Evolutionary conservation across 176 grass and related monocot genomes (phyloP), one percentile per base, ranked within the genome.

Genomic region (Pontederia crassipes): DNA sequence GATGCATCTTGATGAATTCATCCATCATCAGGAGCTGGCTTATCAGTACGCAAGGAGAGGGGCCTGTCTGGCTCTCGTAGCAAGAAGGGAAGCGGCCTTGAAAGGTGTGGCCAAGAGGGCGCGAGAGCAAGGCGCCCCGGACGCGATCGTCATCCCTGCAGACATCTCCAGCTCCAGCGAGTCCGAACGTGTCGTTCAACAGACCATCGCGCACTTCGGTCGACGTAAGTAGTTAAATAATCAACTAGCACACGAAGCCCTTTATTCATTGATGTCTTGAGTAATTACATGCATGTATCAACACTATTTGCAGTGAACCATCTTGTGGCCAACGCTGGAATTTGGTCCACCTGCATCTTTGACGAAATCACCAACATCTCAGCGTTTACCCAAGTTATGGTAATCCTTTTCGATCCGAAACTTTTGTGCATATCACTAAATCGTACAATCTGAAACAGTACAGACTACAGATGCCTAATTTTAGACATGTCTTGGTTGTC

Each of bases 1-100:
- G 10, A 29, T 9, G 10, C 12, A 17, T 8, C 4, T 8, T 11
- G 4, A 47, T 14, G 18, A 0, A 0, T 29, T 54, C 1, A 28
- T 48, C 4, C 48, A 2, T 46, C 0, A 11, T 48, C 66, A 92
- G 89, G 72, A 85, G 46, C 8, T 94, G 8, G 78, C 84, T 8
- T 94, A 94, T 64, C 67, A 88, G 60, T 94, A 88, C 13, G 84
- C 89, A 0, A 9, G 35, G 60, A 85, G 86, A 49, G 68, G 75
- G 27, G 81, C 89, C 2, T 70, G 40, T 2, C 63, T 94, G 1
- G 89, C 68, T 17, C 75, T 94, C 13, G 72, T 85, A 4, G 89
- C 89, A 8, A 77, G 81, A 71, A 81, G 78, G 68, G 78, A 84
- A 14, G 17, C 47, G 15, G 86, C 71, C 53, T 84, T 94, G 18